A percentile compares a stretch with the other conserved stretches of the same genome.
These are phyloP conservation scores for Fusarium cyanostomum DNA, from an alignment of 2,329 filamentous ascomycete genomes.

Conservation along the genomic window DNA sequence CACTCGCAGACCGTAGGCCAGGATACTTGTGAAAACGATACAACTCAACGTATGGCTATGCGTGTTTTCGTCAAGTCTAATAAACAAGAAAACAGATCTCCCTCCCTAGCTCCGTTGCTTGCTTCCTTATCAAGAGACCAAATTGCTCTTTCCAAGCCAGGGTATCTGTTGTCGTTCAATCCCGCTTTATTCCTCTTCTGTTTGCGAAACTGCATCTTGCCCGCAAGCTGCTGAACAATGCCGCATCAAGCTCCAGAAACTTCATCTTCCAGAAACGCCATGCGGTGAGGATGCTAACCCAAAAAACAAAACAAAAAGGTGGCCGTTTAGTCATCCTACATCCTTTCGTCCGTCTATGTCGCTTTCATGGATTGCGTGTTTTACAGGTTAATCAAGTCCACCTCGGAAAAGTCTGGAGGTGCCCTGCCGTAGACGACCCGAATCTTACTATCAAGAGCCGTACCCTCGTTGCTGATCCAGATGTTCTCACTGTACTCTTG, in stretches of 20 bases:
- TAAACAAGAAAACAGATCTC: background rate
- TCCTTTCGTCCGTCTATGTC: background rate
- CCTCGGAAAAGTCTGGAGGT: constrained; percentile 88
- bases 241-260: constrained; percentile 2
- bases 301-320: background rate
- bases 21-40: background rate
- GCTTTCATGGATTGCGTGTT: background rate
- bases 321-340: constrained; percentile 1
- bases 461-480: constrained; percentile 95
- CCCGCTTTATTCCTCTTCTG: background rate
- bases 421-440: constrained; percentile 85
- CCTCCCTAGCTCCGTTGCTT: constrained; percentile 4
- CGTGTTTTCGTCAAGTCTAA: constrained; percentile 28
- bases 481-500: constrained; percentile 79
- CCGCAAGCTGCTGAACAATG: constrained; percentile 29
- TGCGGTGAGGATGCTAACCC: constrained; percentile 8
- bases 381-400: constrained; percentile 84
- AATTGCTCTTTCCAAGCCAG: background rate
- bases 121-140: constrained; percentile 2
- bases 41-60: background rate
- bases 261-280: constrained; percentile 15
- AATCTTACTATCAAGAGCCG: constrained; percentile 83
- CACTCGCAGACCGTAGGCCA: background rate
- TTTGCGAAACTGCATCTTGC: constrained; percentile 24
- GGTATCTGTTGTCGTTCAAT: constrained; percentile 22